phyloP scores from a whole-genome alignment of 495 filamentous ascomycete species.

The Talaromyces ruber region DNA sequence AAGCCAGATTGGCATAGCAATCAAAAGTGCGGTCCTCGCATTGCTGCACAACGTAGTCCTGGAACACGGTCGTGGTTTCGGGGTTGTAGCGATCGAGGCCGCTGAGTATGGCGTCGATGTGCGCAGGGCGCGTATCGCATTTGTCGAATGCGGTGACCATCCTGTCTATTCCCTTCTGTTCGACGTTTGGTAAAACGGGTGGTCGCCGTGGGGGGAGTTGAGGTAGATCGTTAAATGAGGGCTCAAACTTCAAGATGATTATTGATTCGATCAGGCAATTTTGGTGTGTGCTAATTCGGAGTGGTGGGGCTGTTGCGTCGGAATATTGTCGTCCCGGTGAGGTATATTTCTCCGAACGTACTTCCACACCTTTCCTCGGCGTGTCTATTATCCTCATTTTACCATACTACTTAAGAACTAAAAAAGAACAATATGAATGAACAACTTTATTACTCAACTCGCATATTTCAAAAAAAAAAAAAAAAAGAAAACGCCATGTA shows the following conservation, averaged over 20 bases:
- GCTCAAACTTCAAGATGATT: not conserved
- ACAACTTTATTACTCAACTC: not conserved
- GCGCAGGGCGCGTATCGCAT: slow-evolving; percentile 63
- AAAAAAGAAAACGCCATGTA: not conserved
- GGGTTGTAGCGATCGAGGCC: slow-evolving; percentile 98
- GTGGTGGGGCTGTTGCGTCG: not conserved
- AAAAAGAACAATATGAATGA: too few relatives aligned
- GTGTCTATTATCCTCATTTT: too few relatives aligned
- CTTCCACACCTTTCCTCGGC: too few relatives aligned
- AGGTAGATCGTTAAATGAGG: not conserved
- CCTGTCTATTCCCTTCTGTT: not conserved
- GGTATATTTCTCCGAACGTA: slow-evolving; percentile 7
- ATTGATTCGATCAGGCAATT: not conserved
- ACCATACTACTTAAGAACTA: too few relatives aligned
- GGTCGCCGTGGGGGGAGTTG: not conserved
- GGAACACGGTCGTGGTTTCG: slow-evolving; percentile 86
- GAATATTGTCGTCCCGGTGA: not conserved
- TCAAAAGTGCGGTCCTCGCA: slow-evolving; percentile 93
- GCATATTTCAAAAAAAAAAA: not conserved
- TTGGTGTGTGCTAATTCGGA: not conserved
- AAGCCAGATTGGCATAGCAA: slow-evolving; percentile 88
- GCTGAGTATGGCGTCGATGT: slow-evolving; percentile 83
- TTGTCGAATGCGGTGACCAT: slow-evolving; percentile 47
- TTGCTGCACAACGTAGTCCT: slow-evolving; percentile 90
- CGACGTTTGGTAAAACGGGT: not conserved